Percentiles rank a stretch among this genome's conserved stretches.
Evolutionary conservation across 2,329 filamentous ascomycete species (phyloP).

Genomic region (Myotisia sp.): DNA sequence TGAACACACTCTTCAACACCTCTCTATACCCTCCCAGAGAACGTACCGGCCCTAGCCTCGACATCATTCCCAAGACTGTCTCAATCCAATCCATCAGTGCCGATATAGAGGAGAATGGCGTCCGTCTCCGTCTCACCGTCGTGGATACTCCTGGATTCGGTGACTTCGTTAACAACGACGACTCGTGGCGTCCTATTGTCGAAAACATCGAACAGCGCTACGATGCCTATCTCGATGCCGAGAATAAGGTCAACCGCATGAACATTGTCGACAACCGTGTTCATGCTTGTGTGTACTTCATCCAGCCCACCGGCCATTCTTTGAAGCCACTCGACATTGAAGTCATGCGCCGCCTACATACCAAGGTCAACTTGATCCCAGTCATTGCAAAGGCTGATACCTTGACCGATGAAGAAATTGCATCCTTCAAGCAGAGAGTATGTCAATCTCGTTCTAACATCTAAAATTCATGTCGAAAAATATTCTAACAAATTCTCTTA

Average conservation of each 20-base stretch:
- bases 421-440: constrained; percentile 90
- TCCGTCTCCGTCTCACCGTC: constrained; percentile 87
- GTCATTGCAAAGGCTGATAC: constrained; percentile 99
- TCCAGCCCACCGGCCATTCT: constrained; percentile 95
- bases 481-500: constrained; percentile 26
- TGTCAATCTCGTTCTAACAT: constrained; percentile 22
- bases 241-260: constrained; percentile 99
- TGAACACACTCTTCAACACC: constrained; percentile 99
- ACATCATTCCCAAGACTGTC: constrained; percentile 97
- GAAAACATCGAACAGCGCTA: constrained; percentile 99
- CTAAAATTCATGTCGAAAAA: neutral
- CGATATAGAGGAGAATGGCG: constrained; percentile 96
- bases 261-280: constrained; percentile 99
- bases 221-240: constrained; percentile 93
- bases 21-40: constrained; percentile 97
- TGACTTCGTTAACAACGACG: constrained; percentile 99
- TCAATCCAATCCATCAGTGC: constrained; percentile 89
- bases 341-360: constrained; percentile 98
- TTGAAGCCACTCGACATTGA: constrained; percentile 97
- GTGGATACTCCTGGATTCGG: constrained; percentile 97
- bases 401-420: constrained; percentile 90
- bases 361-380: constrained; percentile 99
- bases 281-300: constrained; percentile 98
- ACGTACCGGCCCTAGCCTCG: constrained; percentile 90
- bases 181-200: constrained; percentile 96